These are phyloP conservation scores for Entrophospora sp. DNA, from an alignment of 192 early-diverging fungal species.

Conservation along the genomic window DNA sequence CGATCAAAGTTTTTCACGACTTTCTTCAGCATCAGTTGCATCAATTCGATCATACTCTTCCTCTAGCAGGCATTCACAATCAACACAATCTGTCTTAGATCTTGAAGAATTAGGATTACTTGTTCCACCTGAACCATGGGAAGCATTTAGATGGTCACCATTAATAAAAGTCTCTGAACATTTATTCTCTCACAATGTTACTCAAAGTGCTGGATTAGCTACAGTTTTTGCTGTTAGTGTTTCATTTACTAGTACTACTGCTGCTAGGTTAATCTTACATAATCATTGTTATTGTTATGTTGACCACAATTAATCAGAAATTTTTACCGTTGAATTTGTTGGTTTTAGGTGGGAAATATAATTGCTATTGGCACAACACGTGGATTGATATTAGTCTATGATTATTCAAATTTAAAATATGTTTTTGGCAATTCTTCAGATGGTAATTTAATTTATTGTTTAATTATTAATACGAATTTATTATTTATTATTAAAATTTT, in stretches of 20 bases:
- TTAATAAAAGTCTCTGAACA: slow-evolving; percentile 47
- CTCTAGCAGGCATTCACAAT: slow-evolving; percentile 25
- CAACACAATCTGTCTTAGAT: slow-evolving; percentile 2
- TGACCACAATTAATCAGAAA: no score
- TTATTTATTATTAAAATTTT: slow-evolving; percentile 17
- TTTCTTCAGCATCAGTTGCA: slow-evolving; percentile 29
- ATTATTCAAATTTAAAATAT: slow-evolving; percentile 36
- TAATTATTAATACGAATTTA: background rate
- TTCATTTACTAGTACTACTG: no score
- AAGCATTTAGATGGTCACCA: slow-evolving; percentile 52
- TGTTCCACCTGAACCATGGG: slow-evolving; percentile 38
- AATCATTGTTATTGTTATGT: no score
- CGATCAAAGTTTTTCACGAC: slow-evolving; percentile 25
- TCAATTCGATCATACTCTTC: slow-evolving; percentile 27
- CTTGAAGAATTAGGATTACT: slow-evolving; percentile 21
- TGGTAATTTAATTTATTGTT: slow-evolving; percentile 16
- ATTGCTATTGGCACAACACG: slow-evolving; percentile 54
- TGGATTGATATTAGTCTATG: slow-evolving; percentile 47
- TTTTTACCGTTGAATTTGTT: background rate
- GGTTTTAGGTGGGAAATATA: slow-evolving; percentile 39
- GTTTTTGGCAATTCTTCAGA: slow-evolving; percentile 26
- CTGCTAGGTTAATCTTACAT: no score
- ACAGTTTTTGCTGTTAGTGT: slow-evolving; percentile 32
- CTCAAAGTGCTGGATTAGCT: slow-evolving; percentile 28
- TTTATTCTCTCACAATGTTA: slow-evolving; percentile 39